Base-by-base conservation (phyloP, 2,329 filamentous ascomycete species). In the Aspergillus transmontanensis region DNA sequence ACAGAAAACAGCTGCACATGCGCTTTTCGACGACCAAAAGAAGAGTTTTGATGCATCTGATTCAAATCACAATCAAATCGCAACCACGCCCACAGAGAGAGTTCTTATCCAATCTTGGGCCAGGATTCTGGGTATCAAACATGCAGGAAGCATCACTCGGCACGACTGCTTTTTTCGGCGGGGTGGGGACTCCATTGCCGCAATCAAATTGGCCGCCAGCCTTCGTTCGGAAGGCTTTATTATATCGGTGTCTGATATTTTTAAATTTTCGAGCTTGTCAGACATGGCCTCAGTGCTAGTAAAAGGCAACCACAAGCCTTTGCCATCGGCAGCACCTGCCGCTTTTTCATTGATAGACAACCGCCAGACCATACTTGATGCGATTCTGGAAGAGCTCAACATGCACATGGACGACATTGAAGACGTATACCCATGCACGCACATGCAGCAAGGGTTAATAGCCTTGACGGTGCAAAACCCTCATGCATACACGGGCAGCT, bases 371-470 rank as follows among this genome's bases (percentile, higher is more conserved):
- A 1, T 56, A 16, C 30, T 56, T 23, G 21, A 36, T 41, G 30
- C 11, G 21, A 12, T 26, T 14, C 2, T 11, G n/a, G 11, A 48
- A 26, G n/a, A 23, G 5, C 3, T 26, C 1, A 9, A n/a, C 3
- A 48, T 6, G 6, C 7, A 3, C 3, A 41, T 41, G 4, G 34
- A 56, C 26, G 19, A 39, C 11, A 56, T 63, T 12, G 50, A 63
- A 4, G 61, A 63, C 46, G 34, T 56, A 4, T 64, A 61, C 23
- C 62, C 62, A 6, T 61, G 54, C 23, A 64, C 62, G 0, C 48
- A 58, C 2, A 30, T 61, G 19, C 62, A 64, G 46, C 54, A 64
- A 48, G 62, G 55, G 9, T 28, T 64, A 11, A 43, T 64, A 21
- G 54, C 58, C 23, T 46, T 61, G 19, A 41, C 58, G 4, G 39